Percentiles rank a stretch among this genome's conserved stretches.
Evolutionary conservation across 139 green algal species (phyloP).

Genomic region (Microglena sp.): DNA sequence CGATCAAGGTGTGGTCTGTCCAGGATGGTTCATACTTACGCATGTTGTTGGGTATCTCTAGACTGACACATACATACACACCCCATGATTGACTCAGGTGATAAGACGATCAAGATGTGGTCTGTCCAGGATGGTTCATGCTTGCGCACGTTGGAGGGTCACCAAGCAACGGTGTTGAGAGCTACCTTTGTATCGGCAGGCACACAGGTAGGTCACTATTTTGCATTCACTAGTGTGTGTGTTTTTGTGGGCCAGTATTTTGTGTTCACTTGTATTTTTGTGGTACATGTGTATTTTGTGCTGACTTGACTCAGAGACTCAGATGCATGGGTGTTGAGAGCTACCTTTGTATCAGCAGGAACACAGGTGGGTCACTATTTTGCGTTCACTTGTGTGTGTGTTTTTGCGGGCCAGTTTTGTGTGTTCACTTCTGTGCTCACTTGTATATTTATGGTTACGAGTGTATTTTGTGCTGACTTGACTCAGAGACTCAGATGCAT

Average conservation of each 20-base stretch:
- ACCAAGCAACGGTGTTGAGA: conserved; percentile 76
- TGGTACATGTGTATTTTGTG: conserved; percentile 1
- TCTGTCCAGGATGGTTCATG: conserved; percentile 66
- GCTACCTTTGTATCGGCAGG: conserved; percentile 66
- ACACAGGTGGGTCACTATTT: conserved; percentile 48
- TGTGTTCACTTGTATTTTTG: neutral
- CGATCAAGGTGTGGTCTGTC: conserved; percentile 80
- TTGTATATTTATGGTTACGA: too few relatives aligned
- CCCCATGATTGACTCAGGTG: too few relatives aligned
- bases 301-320: too few relatives aligned
- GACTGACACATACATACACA: too few relatives aligned
- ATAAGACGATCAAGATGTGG: conserved; percentile 89
- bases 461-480: too few relatives aligned
- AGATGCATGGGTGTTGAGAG: conserved; percentile 74
- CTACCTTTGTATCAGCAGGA: conserved; percentile 64
- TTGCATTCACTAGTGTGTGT: neutral
- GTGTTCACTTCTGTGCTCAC: too few relatives aligned
- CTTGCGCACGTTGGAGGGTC: conserved; percentile 86
- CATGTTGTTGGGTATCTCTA: conserved; percentile 88
- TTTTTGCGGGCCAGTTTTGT: neutral
- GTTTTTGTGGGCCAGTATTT: neutral
- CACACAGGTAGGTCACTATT: conserved; percentile 59
- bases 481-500: too few relatives aligned
- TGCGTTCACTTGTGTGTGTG: neutral
- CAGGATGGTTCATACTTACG: conserved; percentile 71